phyloP scores from a whole-genome alignment of 2,329 filamentous ascomycete species.

The Sporothrix protearum region DNA sequence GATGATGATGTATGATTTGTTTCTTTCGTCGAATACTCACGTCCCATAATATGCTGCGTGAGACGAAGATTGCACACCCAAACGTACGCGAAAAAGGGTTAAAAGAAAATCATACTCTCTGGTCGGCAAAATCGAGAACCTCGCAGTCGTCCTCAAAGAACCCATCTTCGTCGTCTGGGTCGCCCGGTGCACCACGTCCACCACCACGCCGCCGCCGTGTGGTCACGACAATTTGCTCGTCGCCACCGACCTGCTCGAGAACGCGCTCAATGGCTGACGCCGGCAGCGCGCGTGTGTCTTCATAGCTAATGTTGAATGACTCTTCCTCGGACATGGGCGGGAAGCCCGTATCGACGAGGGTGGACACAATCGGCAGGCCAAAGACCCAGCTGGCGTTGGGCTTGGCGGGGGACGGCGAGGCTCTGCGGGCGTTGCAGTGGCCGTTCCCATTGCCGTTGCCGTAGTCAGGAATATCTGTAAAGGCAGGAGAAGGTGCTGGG shows the following conservation, averaged over 20 bases:
- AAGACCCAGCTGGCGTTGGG: conserved; percentile 52
- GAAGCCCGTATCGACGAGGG: conserved; percentile 53
- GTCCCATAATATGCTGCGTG: not conserved
- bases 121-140: conserved; percentile 80
- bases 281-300: conserved; percentile 58
- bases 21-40: not conserved
- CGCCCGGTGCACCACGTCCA: conserved; percentile 37
- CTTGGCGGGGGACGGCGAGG: conserved; percentile 14
- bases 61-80: not conserved
- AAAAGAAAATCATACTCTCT: conserved; percentile 52
- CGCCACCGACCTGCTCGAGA: conserved; percentile 53
- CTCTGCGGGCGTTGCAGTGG: not conserved
- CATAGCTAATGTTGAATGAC: conserved; percentile 44
- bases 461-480: not conserved
- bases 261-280: conserved; percentile 62
- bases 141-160: conserved; percentile 95
- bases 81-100: not conserved
- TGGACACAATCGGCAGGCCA: conserved; percentile 51
- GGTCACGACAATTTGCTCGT: conserved; percentile 75
- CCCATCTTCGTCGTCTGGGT: conserved; percentile 56
- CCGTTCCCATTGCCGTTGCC: not conserved
- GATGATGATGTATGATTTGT: not conserved
- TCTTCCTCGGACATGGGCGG: conserved; percentile 50
- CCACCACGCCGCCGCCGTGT: conserved; percentile 71
- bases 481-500: not conserved